Conservation (phyloP, 345 rosid genomes). For the Rhodamnia argentea region DNA sequence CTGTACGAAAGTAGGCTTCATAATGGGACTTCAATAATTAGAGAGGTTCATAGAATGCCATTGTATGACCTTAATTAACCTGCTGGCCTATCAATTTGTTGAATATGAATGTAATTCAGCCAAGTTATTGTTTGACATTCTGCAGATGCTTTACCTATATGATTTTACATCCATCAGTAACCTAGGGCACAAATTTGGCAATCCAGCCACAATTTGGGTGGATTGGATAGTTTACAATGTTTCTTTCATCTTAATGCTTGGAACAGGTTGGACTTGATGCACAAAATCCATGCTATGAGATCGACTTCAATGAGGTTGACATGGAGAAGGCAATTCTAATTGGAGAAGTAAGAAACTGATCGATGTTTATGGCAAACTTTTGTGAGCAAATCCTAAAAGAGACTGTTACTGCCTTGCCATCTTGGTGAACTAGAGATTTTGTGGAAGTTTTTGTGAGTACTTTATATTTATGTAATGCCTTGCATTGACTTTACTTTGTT, state of each 20-base stretch:
- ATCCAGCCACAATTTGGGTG: not conserved
- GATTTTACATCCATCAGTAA: not conserved
- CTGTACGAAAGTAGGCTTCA: not conserved
- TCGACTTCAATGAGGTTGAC: constrained; percentile 26
- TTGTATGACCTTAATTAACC: not conserved
- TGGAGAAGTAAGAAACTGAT: constrained; percentile 35
- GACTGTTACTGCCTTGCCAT: not conserved
- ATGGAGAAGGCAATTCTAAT: constrained; percentile 39
- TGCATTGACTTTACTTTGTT: not conserved
- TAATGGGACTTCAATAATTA: not conserved
- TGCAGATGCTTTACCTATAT: not conserved
- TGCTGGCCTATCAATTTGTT: not conserved
- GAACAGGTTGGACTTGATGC: constrained; percentile 46
- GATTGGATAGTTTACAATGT: not conserved
- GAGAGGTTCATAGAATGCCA: not conserved
- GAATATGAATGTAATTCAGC: not conserved
- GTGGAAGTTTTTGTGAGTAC: not conserved
- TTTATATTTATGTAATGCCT: not conserved
- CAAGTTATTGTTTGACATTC: not conserved
- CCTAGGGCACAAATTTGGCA: not conserved
- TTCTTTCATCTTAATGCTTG: not conserved
- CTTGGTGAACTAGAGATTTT: not conserved
- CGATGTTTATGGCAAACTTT: not conserved
- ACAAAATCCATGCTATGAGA: constrained; percentile 35
- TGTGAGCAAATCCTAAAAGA: not conserved